Evolutionary conservation across 208 protist species (phyloP), one percentile per base, ranked within the genome.

Genomic region (Trypanosoma congolense): DNA sequence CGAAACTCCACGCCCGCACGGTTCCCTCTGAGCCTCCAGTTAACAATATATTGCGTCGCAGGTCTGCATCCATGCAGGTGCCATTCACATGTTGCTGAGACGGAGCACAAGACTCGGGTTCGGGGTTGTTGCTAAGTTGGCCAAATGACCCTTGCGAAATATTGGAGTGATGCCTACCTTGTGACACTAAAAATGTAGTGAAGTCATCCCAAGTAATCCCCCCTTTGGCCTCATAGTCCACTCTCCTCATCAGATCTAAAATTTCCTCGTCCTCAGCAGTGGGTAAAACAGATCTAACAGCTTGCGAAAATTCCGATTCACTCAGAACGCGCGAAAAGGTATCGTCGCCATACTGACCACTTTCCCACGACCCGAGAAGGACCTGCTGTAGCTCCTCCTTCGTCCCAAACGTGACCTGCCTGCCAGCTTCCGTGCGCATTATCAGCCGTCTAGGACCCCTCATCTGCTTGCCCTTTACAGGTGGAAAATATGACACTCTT

Each of bases 161-260:
- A 45, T 87, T 68, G 10, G 65, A 74, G 24, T 73, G 67, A 29
- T 86, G 85, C 5, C 70, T 65, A 46, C 69, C 80, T 65, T 79
- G 77, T 5, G 81, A 80, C 25, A 86, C 56, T 44, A 92, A 70
- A 58, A 86, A 92, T 6, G 80, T 85, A 44, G 85, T 45, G 19
- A 92, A 72, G 38, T 92, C 85, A 49, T 83, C 78, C 85, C 85
- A 92, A 5, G 73, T 77, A 19, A 80, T 78, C 31, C 36, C 53
- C 19, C 75, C 78, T 47, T 78, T 64, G 0, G 61, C 73, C 22
- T 92, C 85, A 43, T 85, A 87, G 56, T 87, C 79, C 0, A 87
- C 76, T 54, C 84, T 87, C 45, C 71, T 76, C 38, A 89, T 67
- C 22, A 92, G 68, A 6, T 87, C 67, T 16, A 60, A 61, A 35